Percentiles rank a stretch among this genome's conserved stretches.
Conservation (phyloP, 2,329 filamentous ascomycete species). For the Metarhizium brunneum region DNA sequence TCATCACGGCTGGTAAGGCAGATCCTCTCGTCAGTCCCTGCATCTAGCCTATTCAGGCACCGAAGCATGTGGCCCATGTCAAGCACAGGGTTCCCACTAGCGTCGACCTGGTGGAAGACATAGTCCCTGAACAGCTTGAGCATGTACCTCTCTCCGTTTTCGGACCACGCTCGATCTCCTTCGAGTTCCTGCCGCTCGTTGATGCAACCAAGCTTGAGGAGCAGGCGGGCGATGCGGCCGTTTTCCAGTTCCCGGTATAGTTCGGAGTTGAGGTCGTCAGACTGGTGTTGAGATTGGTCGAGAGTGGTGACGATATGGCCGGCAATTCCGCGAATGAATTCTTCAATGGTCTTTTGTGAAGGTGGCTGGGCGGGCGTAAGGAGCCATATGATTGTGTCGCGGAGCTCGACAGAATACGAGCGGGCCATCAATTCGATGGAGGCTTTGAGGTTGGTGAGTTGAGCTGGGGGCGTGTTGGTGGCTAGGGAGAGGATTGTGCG, state of each 20-base stretch:
- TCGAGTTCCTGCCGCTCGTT: conserved; percentile 86
- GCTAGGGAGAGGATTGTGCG: conserved; percentile 76
- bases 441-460: conserved; percentile 53
- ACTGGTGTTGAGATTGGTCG: conserved; percentile 68
- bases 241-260: conserved; percentile 82
- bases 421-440: conserved; percentile 69
- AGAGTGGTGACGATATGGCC: conserved; percentile 66
- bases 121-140: conserved; percentile 95
- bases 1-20: conserved; percentile 83
- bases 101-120: conserved; percentile 92
- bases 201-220: conserved; percentile 75
- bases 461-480: conserved; percentile 50
- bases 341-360: conserved; percentile 62
- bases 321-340: conserved; percentile 70
- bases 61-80: conserved; percentile 81
- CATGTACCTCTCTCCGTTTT: conserved; percentile 85
- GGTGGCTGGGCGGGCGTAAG: conserved; percentile 52
- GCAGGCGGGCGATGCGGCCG: conserved; percentile 69
- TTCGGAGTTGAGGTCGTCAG: conserved; percentile 65
- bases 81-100: conserved; percentile 70
- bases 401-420: conserved; percentile 68
- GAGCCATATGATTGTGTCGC: conserved; percentile 75
- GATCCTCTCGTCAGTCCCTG: conserved; percentile 78
- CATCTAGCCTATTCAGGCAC: conserved; percentile 87
- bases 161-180: conserved; percentile 71